Evolutionary conservation across 1,284 basidiomycete species (phyloP), one percentile per base, ranked within the genome.

Genomic region (Microbotryum violaceum): DNA sequence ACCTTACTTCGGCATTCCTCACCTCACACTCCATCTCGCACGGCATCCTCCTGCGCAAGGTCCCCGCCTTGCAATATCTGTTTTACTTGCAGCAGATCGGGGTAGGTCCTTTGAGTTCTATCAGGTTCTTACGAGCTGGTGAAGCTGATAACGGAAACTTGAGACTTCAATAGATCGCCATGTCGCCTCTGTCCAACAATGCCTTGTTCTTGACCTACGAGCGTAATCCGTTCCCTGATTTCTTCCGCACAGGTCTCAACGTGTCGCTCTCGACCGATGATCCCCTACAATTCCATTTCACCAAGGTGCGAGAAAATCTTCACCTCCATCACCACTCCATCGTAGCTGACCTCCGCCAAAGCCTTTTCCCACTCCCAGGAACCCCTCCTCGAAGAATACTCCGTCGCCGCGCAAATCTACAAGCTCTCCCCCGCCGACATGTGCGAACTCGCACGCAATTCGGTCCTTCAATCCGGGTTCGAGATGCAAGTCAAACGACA

Each of bases 401-500:
- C 89, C 62, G 94, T 98, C 9, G 96, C 96, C 8, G 94, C 96
- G 12, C 91, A 96, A 78, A 73, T 59, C 33, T 62, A 58, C 62
- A 51, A 61, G 18, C 10, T 33, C 25, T 42, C 31, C 27, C 23
- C 8, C 3, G 6, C 65, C 69, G 81, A 82, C 69, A 82, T 83
- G 82, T 83, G 82, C 52, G 94, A 99, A 77, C 82, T 98, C 29
- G 94, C 96, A 21, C 84, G 94, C 52, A 98, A 97, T 78, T 93
- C 90, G 2, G 94, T 97, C 44, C 80, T 91, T 57, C 96, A 98
- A 75, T 92, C 89, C 68, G 96, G 96, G 1, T 99, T 97, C 77
- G 96, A 99, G 77, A 97, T 97, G 91, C 89, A 96, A 75, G 78
- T 97, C 72, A 98, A 98, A 78, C 85, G 91, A 18, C 96, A 97